Evolutionary conservation across 1,284 basidiomycete species (phyloP).

Genomic region (Naganishia albida): DNA sequence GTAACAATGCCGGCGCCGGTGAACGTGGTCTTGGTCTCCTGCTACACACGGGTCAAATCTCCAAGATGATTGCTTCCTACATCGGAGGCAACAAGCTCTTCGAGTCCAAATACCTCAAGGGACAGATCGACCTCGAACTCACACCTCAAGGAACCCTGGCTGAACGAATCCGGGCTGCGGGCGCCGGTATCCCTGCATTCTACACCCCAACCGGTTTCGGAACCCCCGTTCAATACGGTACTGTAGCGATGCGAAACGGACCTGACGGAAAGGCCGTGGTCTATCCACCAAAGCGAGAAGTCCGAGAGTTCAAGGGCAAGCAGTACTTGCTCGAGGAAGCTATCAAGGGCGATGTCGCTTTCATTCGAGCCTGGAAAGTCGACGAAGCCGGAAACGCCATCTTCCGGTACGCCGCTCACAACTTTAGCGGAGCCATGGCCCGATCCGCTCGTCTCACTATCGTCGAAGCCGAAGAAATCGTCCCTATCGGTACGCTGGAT

Average conservation of each 20-base stretch:
- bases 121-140: conserved; percentile 78
- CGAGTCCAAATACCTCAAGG: conserved; percentile 67
- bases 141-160: conserved; percentile 69
- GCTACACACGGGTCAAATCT: conserved; percentile 70
- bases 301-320: conserved; percentile 72
- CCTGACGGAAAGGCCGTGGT: conserved; percentile 35
- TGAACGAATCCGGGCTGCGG: conserved; percentile 85
- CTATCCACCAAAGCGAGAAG: conserved; percentile 67
- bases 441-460: conserved; percentile 84
- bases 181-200: conserved; percentile 90
- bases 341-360: conserved; percentile 79
- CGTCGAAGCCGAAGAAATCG: conserved; percentile 88
- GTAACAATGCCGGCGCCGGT: conserved; percentile 78
- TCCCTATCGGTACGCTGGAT: conserved; percentile 75
- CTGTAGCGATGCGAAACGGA: conserved; percentile 73
- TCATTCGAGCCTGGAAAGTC: conserved; percentile 88
- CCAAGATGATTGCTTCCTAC: conserved; percentile 65
- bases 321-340: conserved; percentile 81
- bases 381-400: conserved; percentile 80
- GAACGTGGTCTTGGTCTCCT: conserved; percentile 72
- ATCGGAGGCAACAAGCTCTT: conserved; percentile 48
- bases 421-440: conserved; percentile 82
- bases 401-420: conserved; percentile 81
- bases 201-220: conserved; percentile 87
- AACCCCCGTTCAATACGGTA: conserved; percentile 68